Evolutionary conservation across 768 basidiomycete species (phyloP).

Genomic region (Mycena rebaudengoi): DNA sequence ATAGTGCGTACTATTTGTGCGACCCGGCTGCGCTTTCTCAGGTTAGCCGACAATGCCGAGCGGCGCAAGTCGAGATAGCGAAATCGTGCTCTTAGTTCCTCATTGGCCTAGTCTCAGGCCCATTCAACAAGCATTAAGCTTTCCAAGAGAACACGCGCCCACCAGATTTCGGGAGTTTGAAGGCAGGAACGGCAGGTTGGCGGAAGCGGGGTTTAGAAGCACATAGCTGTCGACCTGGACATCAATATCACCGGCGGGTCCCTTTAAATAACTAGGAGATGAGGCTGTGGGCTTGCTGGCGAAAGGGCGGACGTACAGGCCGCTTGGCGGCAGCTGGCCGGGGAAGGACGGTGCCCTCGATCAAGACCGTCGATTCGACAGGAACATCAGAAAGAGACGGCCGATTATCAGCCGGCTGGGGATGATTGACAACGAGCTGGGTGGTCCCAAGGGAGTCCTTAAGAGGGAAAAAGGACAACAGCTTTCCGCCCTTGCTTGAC

Average conservation of each 20-base stretch:
- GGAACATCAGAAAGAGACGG: slow-evolving; percentile 67
- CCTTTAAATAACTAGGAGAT: slow-evolving; percentile 47
- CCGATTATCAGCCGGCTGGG: slow-evolving; percentile 42
- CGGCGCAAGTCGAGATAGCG: slow-evolving; percentile 92
- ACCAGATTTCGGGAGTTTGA: slow-evolving; percentile 81
- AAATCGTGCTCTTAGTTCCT: slow-evolving; percentile 85
- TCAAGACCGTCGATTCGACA: slow-evolving; percentile 78
- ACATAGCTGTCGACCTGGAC: slow-evolving; percentile 74
- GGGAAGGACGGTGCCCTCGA: slow-evolving; percentile 75
- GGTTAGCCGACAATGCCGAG: slow-evolving; percentile 73
- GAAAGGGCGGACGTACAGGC: slow-evolving; percentile 52
- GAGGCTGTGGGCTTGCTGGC: slow-evolving; percentile 18
- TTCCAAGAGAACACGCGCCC: slow-evolving; percentile 41
- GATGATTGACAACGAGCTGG: slow-evolving; percentile 77
- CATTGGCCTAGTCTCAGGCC: slow-evolving; percentile 67
- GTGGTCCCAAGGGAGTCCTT: slow-evolving; percentile 80
- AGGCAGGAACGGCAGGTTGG: slow-evolving; percentile 83
- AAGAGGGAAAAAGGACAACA: slow-evolving; percentile 86
- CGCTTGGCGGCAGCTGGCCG: slow-evolving; percentile 72
- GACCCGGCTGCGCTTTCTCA: slow-evolving; percentile 85
- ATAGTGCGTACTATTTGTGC: slow-evolving; percentile 77
- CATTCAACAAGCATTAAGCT: slow-evolving; percentile 21
- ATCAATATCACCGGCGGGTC: slow-evolving; percentile 79
- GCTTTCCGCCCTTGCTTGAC: slow-evolving; percentile 69
- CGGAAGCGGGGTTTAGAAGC: slow-evolving; percentile 81